phyloP scores from a whole-genome alignment of 305 asterid species.

The Ilex paraguariensis region DNA sequence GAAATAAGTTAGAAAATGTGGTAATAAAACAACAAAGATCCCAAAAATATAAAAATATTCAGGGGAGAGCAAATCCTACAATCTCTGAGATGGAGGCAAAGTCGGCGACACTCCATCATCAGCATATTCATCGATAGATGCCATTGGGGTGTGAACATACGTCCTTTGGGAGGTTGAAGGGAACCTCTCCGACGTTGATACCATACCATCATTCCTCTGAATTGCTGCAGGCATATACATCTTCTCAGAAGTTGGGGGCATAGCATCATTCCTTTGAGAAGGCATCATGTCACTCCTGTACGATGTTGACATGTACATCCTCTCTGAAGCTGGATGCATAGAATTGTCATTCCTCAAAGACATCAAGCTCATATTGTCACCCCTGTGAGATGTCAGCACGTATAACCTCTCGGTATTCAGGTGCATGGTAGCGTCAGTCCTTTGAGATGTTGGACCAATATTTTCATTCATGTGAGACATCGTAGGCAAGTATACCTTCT shows the following conservation, averaged over 20 bases:
- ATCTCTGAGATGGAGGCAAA: background rate
- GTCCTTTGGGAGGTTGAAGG: constrained; percentile 25
- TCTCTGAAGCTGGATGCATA: constrained; percentile 14
- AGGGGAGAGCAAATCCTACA: background rate
- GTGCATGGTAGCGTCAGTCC: no score
- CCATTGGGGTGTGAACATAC: constrained; percentile 9
- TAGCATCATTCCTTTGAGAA: background rate
- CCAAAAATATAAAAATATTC: no score
- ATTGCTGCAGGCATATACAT: constrained; percentile 9
- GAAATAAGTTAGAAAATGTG: no score
- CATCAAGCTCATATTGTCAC: constrained; percentile 9
- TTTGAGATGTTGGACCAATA: constrained; percentile 9
- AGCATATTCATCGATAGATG: constrained; percentile 11
- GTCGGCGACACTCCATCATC: constrained; percentile 8
- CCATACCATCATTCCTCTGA: constrained; percentile 11
- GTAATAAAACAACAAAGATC: no score
- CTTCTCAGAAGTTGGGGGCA: constrained; percentile 14
- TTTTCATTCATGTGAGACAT: constrained; percentile 17
- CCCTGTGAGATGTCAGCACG: constrained; percentile 6
- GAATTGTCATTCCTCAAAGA: constrained; percentile 6
- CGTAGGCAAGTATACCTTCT: constrained; percentile 15
- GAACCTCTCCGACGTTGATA: constrained; percentile 18
- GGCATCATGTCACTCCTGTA: background rate
- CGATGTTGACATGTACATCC: constrained; percentile 6
- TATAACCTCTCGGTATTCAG: no score